Conservation (phyloP, 2,329 filamentous ascomycete species). For the Lecanoromycetidae sp. region DNA sequence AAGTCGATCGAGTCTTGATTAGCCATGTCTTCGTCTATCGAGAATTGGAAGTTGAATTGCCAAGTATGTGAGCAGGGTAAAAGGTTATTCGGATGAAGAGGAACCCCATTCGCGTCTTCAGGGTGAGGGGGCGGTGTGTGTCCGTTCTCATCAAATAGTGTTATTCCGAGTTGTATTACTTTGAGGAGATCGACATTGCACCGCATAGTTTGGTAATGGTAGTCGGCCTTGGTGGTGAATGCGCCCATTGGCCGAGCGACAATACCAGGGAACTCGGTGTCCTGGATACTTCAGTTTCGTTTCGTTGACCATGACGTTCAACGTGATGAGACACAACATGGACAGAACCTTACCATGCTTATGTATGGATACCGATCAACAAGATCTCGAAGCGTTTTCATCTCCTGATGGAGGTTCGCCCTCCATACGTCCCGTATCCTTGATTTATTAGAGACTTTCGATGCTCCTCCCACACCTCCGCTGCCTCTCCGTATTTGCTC, state of each 20-base stretch:
- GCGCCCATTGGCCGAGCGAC: conserved; percentile 89
- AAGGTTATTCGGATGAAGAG: conserved; percentile 39
- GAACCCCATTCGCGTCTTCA: conserved; percentile 30
- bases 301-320: conserved; percentile 16
- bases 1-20: conserved; percentile 90
- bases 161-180: conserved; percentile 93
- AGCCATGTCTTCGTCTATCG: conserved; percentile 92
- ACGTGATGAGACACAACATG: background rate
- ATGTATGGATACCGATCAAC: conserved; percentile 91
- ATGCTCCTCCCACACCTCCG: conserved; percentile 36
- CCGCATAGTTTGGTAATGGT: conserved; percentile 94
- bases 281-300: conserved; percentile 40
- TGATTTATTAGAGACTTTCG: conserved; percentile 49
- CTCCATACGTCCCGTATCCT: conserved; percentile 96
- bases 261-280: conserved; percentile 97
- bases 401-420: conserved; percentile 81
- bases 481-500: conserved; percentile 39
- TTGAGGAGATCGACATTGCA: conserved; percentile 96
- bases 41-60: conserved; percentile 99
- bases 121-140: conserved; percentile 68
- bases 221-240: conserved; percentile 90
- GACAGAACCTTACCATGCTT: conserved; percentile 61
- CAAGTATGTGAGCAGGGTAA: conserved; percentile 72
- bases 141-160: conserved; percentile 81
- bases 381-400: conserved; percentile 68